phyloP scores from a whole-genome alignment of 495 filamentous ascomycete species.

The Neurospora tetraspora region DNA sequence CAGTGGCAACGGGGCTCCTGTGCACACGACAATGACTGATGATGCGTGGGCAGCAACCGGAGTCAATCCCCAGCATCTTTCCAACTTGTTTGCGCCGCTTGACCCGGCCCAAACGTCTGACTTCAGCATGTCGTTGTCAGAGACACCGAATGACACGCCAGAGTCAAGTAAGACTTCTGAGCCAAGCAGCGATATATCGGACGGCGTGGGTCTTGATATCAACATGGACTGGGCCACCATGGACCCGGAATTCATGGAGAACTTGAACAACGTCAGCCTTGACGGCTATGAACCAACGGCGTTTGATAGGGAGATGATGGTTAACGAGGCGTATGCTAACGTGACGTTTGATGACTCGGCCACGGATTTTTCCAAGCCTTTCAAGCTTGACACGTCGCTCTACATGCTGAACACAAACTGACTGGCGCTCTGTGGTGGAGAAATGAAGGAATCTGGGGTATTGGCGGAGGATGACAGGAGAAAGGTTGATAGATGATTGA shows the following conservation, averaged over 20 bases:
- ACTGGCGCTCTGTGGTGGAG: slow-evolving; percentile 1
- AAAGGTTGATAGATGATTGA: neutral
- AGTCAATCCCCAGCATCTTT: slow-evolving; percentile 37
- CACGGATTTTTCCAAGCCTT: slow-evolving; percentile 31
- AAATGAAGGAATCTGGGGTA: neutral
- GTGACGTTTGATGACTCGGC: slow-evolving; percentile 9
- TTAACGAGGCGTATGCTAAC: neutral
- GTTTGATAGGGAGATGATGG: slow-evolving; percentile 8
- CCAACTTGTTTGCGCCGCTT: slow-evolving; percentile 19
- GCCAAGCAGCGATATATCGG: slow-evolving; percentile 44
- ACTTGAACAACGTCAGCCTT: slow-evolving; percentile 26
- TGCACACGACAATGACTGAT: slow-evolving; percentile 11
- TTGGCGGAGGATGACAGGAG: neutral
- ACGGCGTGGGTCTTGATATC: slow-evolving; percentile 35
- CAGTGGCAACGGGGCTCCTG: slow-evolving; percentile 11
- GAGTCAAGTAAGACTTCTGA: slow-evolving; percentile 46
- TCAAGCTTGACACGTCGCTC: slow-evolving; percentile 29
- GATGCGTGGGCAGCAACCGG: slow-evolving; percentile 29
- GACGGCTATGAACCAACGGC: slow-evolving; percentile 15
- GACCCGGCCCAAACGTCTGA: slow-evolving; percentile 32
- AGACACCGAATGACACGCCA: slow-evolving; percentile 46
- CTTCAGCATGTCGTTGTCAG: slow-evolving; percentile 33
- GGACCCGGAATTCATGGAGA: slow-evolving; percentile 22
- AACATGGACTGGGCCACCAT: slow-evolving; percentile 32
- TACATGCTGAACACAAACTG: slow-evolving; percentile 33